These are phyloP conservation scores for Amanita thiersii DNA, from an alignment of 768 basidiomycete species.

Conservation along the genomic window DNA sequence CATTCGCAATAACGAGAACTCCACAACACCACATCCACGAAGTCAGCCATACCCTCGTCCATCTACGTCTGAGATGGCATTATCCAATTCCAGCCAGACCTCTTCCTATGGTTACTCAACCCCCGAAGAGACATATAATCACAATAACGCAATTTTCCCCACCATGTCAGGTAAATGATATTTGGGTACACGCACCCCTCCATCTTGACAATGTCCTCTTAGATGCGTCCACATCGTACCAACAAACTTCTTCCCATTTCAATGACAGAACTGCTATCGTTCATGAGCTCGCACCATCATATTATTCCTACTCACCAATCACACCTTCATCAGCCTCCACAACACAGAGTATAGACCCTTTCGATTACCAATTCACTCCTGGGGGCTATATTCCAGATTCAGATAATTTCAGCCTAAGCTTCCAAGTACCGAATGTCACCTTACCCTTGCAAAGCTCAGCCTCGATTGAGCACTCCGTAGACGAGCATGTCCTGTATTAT, in stretches of 20 bases:
- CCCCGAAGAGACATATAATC: constrained; percentile 5
- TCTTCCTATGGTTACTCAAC: constrained; percentile 12
- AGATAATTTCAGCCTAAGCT: constrained; percentile 23
- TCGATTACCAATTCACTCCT: neutral
- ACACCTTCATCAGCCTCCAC: constrained; percentile 19
- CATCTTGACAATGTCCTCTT: too few species aligned
- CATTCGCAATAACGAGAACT: constrained; percentile 1
- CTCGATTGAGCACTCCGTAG: constrained; percentile 23
- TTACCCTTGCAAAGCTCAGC: constrained; percentile 1
- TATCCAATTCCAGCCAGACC: constrained; percentile 11
- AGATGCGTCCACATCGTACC: neutral
- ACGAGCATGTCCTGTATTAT: constrained; percentile 64
- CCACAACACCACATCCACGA: constrained; percentile 1
- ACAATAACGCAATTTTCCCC: constrained; percentile 22
- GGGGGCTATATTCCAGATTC: constrained; percentile 16
- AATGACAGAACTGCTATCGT: constrained; percentile 21
- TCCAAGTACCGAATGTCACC: constrained; percentile 17
- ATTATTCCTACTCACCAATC: constrained; percentile 23
- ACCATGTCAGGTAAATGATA: constrained; percentile 34
- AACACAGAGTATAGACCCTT: constrained; percentile 21
- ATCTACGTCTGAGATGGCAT: constrained; percentile 21
- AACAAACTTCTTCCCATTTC: constrained; percentile 18
- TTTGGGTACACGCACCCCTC: neutral
- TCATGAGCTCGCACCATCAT: constrained; percentile 21
- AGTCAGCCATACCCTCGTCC: constrained; percentile 14